Base-by-base conservation (phyloP, 73 alveolate genomes). In the Paramecium biaurelia region DNA sequence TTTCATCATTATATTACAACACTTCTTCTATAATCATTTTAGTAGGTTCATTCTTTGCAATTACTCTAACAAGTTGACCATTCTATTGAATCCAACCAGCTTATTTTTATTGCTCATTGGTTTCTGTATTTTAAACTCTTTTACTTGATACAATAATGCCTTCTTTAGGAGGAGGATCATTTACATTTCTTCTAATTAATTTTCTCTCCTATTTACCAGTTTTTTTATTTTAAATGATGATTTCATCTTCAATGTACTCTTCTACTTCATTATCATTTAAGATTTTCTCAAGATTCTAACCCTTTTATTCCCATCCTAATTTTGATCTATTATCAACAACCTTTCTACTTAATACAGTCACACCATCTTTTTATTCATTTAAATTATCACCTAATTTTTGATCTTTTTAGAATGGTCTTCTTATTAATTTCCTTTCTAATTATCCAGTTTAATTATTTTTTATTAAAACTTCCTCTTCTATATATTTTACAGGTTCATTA, bases 121-220 rank as follows among this genome's bases (percentile, higher is more conserved):
- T 63, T 63, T 63, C 84, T 12, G 45, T 63, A 63, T 63, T 63
- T 7, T 63, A 30, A 4, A 63, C 53, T 63, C 84, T 63, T 63
- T 63, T 63, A 6, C 84, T 63, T 30, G 41, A 26, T 63, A 63
- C 49, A 26, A 63, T 6, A 12, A 63, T 63, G 12, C 84, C 84
- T 24, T 30, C 84, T 30, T 63, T 11, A 12, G 49, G 84, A 63
- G 84, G 49, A 63, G 84, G 84, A 30, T 63, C 84, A 63, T 63
- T 32, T 12, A 63, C 84, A 63, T 63, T 63, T 63, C 84, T 63
- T 63, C 84, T 63, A 11, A 63, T 41, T 7, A 63, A 26, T 63
- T 63, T 63, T 30, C 84, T 63, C 45, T 63, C 84, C 26, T 63
- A 26, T 63, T 63, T 63, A 11, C 84, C 84, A 23, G 84, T 63